Conservation (phyloP, 768 basidiomycete species). For the Pilatotrama ljubarskyi region DNA sequence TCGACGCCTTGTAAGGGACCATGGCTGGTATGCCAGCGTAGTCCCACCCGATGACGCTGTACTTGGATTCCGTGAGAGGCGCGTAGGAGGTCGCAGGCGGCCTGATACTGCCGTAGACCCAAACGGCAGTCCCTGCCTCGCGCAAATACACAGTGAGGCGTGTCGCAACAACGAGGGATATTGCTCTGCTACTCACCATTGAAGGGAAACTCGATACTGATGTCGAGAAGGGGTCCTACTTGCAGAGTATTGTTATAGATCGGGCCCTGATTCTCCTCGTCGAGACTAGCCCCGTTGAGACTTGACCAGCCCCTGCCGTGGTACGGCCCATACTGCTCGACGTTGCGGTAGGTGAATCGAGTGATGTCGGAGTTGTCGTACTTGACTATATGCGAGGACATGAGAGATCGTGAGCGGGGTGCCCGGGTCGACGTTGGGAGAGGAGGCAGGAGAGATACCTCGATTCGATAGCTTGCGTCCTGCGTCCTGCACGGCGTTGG, state of each 20-base stretch:
- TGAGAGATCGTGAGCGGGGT: neutral
- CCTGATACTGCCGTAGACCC: slow-evolving; percentile 1
- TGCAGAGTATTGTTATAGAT: slow-evolving; percentile 4
- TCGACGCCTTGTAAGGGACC: neutral
- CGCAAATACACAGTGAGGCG: neutral
- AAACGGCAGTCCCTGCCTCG: neutral
- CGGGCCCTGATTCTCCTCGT: neutral
- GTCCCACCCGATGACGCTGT: neutral
- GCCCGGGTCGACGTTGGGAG: neutral
- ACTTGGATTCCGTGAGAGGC: neutral
- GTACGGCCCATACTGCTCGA: neutral
- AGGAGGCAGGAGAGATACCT: too few species aligned
- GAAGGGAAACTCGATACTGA: neutral
- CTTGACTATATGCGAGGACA: slow-evolving; percentile 1
- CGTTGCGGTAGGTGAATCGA: neutral
- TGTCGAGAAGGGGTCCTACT: neutral
- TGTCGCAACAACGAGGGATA: neutral
- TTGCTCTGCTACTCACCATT: neutral
- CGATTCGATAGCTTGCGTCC: neutral
- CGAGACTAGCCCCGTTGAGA: neutral
- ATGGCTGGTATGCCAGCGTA: neutral
- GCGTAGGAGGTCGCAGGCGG: neutral
- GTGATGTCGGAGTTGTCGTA: neutral
- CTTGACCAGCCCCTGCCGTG: neutral
- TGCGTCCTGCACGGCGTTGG: too few species aligned